Evolutionary conservation across 2,329 filamentous ascomycete genomes (phyloP), one percentile per base, ranked within the genome.

Genomic region (Fusarium cicatricum): DNA sequence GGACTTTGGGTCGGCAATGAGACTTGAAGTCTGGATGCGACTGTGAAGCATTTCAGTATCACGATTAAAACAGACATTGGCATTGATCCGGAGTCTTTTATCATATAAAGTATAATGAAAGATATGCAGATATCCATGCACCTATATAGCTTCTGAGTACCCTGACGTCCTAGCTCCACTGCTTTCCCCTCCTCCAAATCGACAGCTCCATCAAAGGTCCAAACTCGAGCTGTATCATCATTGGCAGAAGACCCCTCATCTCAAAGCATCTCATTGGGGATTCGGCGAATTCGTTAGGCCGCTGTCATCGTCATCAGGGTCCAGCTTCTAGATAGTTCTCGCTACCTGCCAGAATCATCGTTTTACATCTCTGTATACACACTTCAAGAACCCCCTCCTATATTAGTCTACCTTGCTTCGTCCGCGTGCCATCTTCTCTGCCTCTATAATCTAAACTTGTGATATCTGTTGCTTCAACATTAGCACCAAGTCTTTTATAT

Each of bases 231-330:
- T 26, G 23, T 26, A 33, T 62, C 43, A 54, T 62, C 43, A 60
- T 60, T 61, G 57, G 58, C 29, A 58, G 40, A 16, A 37, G 17
- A 38, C 54, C 50, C 59, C 59, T 60, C 59, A 63, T 45, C 31
- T 48, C 23, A 31, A 57, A 56, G 55, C 55, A 63, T 14, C 59
- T 36, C 45, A 60, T 60, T 45, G 59, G 39, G 44, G 34, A 50
- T n/a, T 38, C 34, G 29, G n/a, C 32, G 37, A 19, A 16, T 46
- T 29, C n/a, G 28, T 21, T n/a, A 28, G 29, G 11, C 5, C 32
- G 17, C 17, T 17, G 31, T n/a, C 11, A 32, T 32, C 42, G 23
- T 37, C 44, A 19, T 31, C 23, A 11, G n/a, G n/a, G 16, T 17
- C 19, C 14, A 36, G 26, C 16, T 33, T 29, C 34, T 32, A 23